A percentile compares a stretch with the other conserved stretches of the same genome.
These are phyloP conservation scores for Trichophyton mentagrophytes DNA, from an alignment of 2,329 filamentous ascomycete genomes.

Conservation along the genomic window DNA sequence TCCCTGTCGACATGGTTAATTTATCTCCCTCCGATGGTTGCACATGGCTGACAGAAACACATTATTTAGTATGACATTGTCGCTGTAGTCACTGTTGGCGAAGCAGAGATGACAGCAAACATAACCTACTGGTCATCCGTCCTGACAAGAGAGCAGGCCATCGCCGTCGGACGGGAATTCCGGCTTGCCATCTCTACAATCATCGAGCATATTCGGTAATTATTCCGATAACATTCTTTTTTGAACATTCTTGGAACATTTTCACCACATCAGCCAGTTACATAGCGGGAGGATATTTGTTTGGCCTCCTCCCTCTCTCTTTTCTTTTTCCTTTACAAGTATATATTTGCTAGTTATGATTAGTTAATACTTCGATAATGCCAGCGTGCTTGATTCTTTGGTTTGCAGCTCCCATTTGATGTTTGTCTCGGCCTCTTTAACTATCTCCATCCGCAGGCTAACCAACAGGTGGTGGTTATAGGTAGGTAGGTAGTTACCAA, in stretches of 20 bases:
- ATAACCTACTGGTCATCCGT: slow-evolving; percentile 9
- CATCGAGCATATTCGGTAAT: background rate
- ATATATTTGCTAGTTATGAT: no score
- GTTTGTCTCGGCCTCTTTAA: no score
- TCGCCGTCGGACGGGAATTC: background rate
- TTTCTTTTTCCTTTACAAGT: no score
- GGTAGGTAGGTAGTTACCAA: background rate
- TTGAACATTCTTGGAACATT: no score
- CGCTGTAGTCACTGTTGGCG: slow-evolving; percentile 3
- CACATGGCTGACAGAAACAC: background rate
- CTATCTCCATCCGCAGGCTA: no score
- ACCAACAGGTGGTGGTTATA: background rate
- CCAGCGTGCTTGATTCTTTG: background rate
- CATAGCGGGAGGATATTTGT: background rate
- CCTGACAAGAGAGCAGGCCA: slow-evolving; percentile 7
- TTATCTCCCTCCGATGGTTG: background rate
- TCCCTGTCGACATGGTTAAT: background rate
- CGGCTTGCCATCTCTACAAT: background rate
- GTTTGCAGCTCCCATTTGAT: background rate
- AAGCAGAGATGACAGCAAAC: slow-evolving; percentile 1
- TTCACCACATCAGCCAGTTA: no score
- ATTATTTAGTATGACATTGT: slow-evolving; percentile 11
- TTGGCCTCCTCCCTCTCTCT: no score
- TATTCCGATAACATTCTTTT: background rate
- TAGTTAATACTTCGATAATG: background rate